Conservation (phyloP, 2,329 filamentous ascomycete species). For the Sporothrix curviconia region DNA sequence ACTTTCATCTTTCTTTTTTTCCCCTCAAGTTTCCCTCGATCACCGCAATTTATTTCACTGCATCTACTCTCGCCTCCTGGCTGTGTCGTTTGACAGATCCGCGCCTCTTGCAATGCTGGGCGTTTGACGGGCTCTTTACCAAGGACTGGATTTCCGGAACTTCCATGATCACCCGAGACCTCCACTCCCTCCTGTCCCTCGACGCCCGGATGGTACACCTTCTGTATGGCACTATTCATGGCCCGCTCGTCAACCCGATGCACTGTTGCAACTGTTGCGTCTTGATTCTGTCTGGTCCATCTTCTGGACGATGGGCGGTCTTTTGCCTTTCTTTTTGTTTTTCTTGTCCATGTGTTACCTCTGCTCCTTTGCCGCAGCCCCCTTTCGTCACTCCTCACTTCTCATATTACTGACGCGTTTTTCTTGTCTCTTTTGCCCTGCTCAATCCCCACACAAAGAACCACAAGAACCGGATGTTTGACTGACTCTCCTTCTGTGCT, state of each 20-base stretch:
- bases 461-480: constrained; percentile 4
- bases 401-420: not conserved
- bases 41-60: not conserved
- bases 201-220: not conserved
- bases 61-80: not conserved
- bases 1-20: not conserved
- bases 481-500: constrained; percentile 14
- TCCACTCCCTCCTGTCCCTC: not conserved
- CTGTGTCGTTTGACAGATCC: not conserved
- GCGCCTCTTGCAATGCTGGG: not conserved
- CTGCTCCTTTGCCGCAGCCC: not conserved
- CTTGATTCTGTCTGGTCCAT: not conserved
- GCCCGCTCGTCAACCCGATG: not conserved
- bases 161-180: not conserved
- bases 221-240: not conserved
- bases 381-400: not conserved
- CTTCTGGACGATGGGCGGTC: not conserved
- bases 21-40: not conserved
- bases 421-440: not conserved
- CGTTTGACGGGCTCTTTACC: not conserved
- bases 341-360: not conserved
- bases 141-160: not conserved
- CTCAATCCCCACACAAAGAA: constrained; percentile 1
- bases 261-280: not conserved
- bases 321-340: not conserved